Evolutionary conservation across 345 rosid species (phyloP).

Genomic region (Psidium friedrichsthalianum): DNA sequence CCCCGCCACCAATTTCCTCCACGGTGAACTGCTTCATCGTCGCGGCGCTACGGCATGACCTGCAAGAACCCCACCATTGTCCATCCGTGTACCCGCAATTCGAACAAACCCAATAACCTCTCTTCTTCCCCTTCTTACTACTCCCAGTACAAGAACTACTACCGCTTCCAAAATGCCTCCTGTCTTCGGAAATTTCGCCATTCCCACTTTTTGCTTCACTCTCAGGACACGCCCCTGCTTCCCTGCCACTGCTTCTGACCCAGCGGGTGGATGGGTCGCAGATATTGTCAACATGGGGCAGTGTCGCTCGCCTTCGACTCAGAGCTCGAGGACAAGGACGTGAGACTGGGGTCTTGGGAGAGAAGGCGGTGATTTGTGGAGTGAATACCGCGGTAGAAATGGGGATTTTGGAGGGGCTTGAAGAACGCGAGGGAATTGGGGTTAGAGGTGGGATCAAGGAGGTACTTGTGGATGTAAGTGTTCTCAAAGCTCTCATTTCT

Average conservation of each 20-base stretch:
- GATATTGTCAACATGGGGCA: not conserved
- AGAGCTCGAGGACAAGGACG: not conserved
- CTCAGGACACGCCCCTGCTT: not conserved
- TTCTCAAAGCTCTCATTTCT: constrained; percentile 5
- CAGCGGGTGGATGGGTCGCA: constrained; percentile 1
- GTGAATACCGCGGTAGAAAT: not conserved
- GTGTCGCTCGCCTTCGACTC: not conserved
- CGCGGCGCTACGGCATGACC: constrained; percentile 38
- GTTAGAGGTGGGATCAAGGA: not conserved
- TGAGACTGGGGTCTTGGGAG: not conserved
- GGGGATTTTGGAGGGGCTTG: not conserved
- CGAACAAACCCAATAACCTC: constrained; percentile 50
- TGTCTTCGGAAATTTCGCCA: not conserved
- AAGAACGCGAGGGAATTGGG: not conserved
- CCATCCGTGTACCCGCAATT: constrained; percentile 61
- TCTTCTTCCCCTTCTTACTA: constrained; percentile 30
- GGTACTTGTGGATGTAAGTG: not conserved
- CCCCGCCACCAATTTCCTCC: constrained; percentile 9
- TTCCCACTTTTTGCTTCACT: not conserved
- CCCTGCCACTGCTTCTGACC: not conserved
- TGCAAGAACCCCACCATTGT: constrained; percentile 95
- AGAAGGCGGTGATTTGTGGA: not conserved
- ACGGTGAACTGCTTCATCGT: constrained; percentile 45
- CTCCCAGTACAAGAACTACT: not conserved
- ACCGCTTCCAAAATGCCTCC: not conserved